Conservation (phyloP, 345 rosid species). For the Syzygium aromaticum region DNA sequence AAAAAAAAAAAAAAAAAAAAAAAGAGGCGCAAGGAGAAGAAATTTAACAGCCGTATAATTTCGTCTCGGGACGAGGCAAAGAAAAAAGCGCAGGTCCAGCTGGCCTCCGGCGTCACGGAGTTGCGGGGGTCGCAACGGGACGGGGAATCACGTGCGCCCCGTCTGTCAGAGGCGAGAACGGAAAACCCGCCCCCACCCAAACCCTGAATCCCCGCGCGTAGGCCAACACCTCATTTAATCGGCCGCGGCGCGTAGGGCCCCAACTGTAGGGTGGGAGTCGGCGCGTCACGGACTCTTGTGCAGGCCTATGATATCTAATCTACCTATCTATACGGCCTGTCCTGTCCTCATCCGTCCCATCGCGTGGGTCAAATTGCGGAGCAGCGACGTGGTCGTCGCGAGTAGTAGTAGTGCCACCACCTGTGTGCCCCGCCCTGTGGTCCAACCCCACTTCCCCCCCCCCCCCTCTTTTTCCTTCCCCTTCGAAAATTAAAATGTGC, state of each 20-base stretch:
- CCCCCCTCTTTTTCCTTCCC: rapidly evolving
- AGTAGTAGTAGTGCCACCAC: too few relatives aligned
- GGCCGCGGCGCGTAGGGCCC: background rate
- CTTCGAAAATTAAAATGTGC: background rate
- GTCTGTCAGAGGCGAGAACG: background rate
- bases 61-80: background rate
- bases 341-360: background rate
- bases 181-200: background rate
- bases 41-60: background rate
- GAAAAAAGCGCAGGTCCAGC: background rate
- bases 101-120: background rate
- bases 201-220: background rate
- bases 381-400: background rate
- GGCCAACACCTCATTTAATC: background rate
- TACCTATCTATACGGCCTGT: background rate
- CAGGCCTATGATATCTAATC: background rate
- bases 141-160: background rate
- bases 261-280: background rate
- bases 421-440: background rate
- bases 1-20: background rate
- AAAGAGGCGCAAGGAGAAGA: background rate
- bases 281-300: background rate
- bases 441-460: background rate
- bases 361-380: background rate
- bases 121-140: background rate